Evolutionary conservation across 768 basidiomycete genomes (phyloP).

Genomic region (Naganishia friedmannii): DNA sequence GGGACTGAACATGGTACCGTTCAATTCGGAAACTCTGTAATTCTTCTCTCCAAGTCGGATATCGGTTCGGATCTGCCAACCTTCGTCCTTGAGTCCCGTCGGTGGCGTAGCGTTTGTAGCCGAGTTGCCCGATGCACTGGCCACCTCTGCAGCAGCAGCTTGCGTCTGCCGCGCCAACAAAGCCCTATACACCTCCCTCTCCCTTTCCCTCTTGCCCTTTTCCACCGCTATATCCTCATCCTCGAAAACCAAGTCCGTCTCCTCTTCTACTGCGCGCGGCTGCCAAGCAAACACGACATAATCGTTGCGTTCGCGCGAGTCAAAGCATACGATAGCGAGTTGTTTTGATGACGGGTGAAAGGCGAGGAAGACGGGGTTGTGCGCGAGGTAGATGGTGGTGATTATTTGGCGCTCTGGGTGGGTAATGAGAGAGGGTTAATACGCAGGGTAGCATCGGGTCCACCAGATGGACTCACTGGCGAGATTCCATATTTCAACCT

Average conservation of each 20-base stretch:
- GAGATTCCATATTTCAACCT: conserved; percentile 28
- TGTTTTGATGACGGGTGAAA: conserved; percentile 30
- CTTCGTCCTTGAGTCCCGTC: conserved; percentile 17
- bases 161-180: conserved; percentile 8
- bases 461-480: conserved; percentile 3
- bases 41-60: conserved; percentile 24
- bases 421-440: background rate
- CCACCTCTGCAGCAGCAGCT: conserved; percentile 13
- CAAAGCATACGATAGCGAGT: conserved; percentile 29
- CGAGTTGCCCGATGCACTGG: background rate
- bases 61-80: conserved; percentile 27
- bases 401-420: conserved; percentile 23
- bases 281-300: conserved; percentile 28
- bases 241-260: background rate
- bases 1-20: conserved; percentile 28
- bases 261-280: conserved; percentile 1
- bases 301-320: conserved; percentile 23
- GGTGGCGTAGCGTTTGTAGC: background rate
- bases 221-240: conserved; percentile 13
- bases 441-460: background rate
- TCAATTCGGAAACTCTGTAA: conserved; percentile 26
- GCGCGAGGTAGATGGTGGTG: conserved; percentile 29
- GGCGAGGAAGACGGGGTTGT: conserved; percentile 22
- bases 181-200: conserved; percentile 6
- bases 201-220: conserved; percentile 13